Conservation (phyloP, 257 asterid genomes). For the Petunia axillaris region DNA sequence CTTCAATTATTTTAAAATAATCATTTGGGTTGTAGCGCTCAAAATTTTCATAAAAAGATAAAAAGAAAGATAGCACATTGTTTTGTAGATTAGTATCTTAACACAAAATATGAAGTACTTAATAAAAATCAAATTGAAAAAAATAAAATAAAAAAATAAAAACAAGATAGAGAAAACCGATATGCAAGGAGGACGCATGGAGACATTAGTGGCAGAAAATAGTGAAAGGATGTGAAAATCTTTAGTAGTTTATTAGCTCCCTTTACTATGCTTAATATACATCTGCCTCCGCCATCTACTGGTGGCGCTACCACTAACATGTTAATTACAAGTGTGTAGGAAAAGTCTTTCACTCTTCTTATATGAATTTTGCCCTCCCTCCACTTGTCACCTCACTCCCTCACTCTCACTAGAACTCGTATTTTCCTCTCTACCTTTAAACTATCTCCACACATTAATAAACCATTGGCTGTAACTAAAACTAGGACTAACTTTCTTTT, state of each 20-base stretch:
- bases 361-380: conserved; percentile 37
- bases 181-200: conserved; percentile 16
- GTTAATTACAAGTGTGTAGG: conserved; percentile 14
- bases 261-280: conserved; percentile 7
- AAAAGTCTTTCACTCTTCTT: conserved; percentile 39
- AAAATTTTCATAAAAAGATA: too few species aligned
- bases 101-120: too few species aligned
- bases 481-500: conserved; percentile 52
- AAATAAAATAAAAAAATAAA: conserved; percentile 14
- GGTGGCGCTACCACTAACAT: conserved; percentile 60
- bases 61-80: too few species aligned
- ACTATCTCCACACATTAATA: conserved; percentile 42
- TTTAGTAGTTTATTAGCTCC: conserved; percentile 31
- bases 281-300: conserved; percentile 35
- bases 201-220: conserved; percentile 27
- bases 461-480: conserved; percentile 53
- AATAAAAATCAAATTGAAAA: too few species aligned
- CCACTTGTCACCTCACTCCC: conserved; percentile 67
- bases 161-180: conserved; percentile 19
- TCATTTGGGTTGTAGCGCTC: too few species aligned
- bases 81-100: too few species aligned
- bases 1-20: too few species aligned
- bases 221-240: conserved; percentile 32
- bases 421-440: conserved; percentile 55
- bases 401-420: conserved; percentile 47